phyloP scores from a whole-genome alignment of 2,329 filamentous ascomycete species.

The Colletotrichum sp. region DNA sequence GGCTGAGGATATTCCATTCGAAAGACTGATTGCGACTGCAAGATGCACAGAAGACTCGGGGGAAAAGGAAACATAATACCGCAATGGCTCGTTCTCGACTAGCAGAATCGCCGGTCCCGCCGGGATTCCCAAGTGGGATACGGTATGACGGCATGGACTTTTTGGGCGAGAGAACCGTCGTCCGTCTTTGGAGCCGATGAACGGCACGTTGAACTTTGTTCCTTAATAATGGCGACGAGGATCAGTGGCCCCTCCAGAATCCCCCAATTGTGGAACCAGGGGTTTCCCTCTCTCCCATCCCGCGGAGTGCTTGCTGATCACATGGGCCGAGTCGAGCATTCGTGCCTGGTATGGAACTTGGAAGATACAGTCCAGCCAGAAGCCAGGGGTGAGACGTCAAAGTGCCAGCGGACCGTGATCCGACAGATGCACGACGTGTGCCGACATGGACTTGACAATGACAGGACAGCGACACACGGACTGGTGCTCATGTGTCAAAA shows the following conservation, averaged over 20 bases:
- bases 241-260: background rate
- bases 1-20: background rate
- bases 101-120: constrained; percentile 9
- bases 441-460: background rate
- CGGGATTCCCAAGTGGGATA: background rate
- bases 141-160: constrained; percentile 18
- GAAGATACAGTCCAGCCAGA: background rate
- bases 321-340: background rate
- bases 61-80: background rate
- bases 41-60: background rate
- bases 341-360: too few relatives aligned
- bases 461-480: background rate
- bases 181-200: background rate
- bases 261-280: background rate
- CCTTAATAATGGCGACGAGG: background rate
- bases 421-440: background rate
- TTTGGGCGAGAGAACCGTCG: background rate
- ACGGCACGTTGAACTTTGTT: background rate
- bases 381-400: background rate
- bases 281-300: background rate
- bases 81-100: background rate
- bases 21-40: background rate
- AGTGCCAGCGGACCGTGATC: background rate
- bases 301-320: background rate
- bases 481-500: background rate